Base-by-base conservation (phyloP, 495 filamentous ascomycete genomes). In the Hypoxylon fuscum region DNA sequence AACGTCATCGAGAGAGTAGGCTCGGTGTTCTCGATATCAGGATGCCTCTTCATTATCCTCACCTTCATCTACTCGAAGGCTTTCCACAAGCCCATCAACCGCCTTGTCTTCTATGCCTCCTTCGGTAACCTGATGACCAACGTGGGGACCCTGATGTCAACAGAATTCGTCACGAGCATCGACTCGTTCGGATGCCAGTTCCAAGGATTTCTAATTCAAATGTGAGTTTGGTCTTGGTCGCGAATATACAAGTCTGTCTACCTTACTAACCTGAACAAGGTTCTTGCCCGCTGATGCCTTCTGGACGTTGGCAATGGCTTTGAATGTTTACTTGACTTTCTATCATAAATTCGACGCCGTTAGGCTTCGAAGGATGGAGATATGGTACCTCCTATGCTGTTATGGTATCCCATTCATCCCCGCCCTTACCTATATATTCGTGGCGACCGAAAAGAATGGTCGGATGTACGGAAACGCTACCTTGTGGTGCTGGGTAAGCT, bases 301-400 rank as follows among this genome's bases (percentile, higher is more conserved):
- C 37, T 92, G 89, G 90, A 88, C 88, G 1, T 79, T 94, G 41
- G 88, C 88, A 44, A 96, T 96, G 92, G 90, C 92, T 2, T 79
- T 89, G 55, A 96, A 96, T 67, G 92, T 96, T 58, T 92, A 90
- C 68, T 76, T 96, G 15, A 94, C 91, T 12, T 93, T 96, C 64
- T 95, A 93, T 72, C 82, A 81, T 63, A 87, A 88, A 58, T 93
- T 87, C 68, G 84, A 88, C 45, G 85, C 88, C 0, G 75, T 83
- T 1, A 81, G 85, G 51, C 81, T 96, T 44, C 85, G 87, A 2
- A 77, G 69, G 12, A 79, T 94, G 59, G 92, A 96, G 68, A 83
- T 85, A 61, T 85, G 81, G 50, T 96, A 96, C 59, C 66, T 92
- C 1, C 12, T 88, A 6, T 71, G 77, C 55, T 93, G 90, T 74